Evolutionary conservation across 176 grass and related monocot species (phyloP).

Genomic region (Chrysopogon serrulatus): DNA sequence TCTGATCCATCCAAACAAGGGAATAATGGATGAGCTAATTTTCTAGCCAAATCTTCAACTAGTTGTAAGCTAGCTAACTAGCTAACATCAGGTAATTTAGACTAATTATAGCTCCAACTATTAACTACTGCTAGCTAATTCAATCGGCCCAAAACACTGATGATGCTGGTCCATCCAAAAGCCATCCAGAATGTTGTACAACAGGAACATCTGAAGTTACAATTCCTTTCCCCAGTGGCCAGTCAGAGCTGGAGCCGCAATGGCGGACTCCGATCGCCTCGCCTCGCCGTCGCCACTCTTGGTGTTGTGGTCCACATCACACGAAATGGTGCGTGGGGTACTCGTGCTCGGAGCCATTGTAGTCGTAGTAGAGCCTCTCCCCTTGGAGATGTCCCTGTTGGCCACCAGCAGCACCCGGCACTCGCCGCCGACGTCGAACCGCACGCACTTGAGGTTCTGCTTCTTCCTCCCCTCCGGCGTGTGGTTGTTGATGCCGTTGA

Average conservation of each 20-base stretch:
- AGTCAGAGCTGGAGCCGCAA: not conserved
- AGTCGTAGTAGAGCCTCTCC: constrained; percentile 94
- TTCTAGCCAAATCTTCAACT: not conserved
- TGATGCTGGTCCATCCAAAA: not conserved
- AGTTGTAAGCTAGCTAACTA: not conserved
- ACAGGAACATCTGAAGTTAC: not conserved
- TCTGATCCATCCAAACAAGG: not conserved
- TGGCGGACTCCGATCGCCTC: not conserved
- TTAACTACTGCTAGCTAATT: not conserved
- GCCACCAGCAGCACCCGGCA: constrained; percentile 79
- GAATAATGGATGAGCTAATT: not conserved
- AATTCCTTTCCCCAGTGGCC: not conserved
- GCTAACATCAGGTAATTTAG: not conserved
- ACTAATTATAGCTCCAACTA: not conserved
- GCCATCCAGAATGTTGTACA: not conserved
- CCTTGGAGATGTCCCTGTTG: constrained; percentile 76
- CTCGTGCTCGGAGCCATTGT: constrained; percentile 85
- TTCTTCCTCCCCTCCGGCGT: constrained; percentile 86
- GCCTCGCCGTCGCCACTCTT: too few relatives aligned
- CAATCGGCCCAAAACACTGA: not conserved
- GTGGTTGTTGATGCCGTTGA: constrained; percentile 98
- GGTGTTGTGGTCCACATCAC: constrained; percentile 8
- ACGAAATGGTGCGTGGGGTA: constrained; percentile 98
- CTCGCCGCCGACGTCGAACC: constrained; percentile 61
- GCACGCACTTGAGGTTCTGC: constrained; percentile 94